These are phyloP conservation scores for Trichoderma breve DNA, from an alignment of 2,329 filamentous ascomycete species.

Conservation along the genomic window DNA sequence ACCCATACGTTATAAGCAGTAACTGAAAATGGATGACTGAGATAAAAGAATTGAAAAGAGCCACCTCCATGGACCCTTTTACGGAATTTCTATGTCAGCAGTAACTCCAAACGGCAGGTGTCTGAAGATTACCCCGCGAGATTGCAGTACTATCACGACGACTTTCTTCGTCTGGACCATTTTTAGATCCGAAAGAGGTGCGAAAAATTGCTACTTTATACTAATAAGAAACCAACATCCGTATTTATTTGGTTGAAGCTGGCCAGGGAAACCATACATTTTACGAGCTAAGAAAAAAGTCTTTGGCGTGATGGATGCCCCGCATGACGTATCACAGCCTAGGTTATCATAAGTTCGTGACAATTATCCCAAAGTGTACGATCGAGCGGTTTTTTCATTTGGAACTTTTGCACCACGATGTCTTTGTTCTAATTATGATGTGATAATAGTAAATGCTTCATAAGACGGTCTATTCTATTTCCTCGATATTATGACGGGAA, in stretches of 20 bases:
- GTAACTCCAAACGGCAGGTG: background rate
- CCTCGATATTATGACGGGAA: background rate
- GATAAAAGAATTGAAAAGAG: background rate
- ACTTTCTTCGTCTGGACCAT: background rate
- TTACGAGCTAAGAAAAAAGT: background rate
- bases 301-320: background rate
- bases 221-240: background rate
- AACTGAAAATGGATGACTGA: background rate
- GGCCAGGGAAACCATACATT: background rate
- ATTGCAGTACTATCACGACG: background rate
- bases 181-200: background rate
- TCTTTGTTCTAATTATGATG: background rate
- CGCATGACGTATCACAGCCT: background rate
- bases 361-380: background rate
- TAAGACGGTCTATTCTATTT: background rate
- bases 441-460: background rate
- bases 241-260: background rate
- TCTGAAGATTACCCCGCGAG: background rate
- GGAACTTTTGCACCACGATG: background rate
- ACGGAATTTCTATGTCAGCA: background rate
- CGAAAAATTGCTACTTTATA: background rate
- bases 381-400: background rate
- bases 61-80: background rate
- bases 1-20: background rate
- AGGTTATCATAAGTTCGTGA: background rate